phyloP scores from a whole-genome alignment of 169 alveolate species.

The Cytauxzoon felis region DNA sequence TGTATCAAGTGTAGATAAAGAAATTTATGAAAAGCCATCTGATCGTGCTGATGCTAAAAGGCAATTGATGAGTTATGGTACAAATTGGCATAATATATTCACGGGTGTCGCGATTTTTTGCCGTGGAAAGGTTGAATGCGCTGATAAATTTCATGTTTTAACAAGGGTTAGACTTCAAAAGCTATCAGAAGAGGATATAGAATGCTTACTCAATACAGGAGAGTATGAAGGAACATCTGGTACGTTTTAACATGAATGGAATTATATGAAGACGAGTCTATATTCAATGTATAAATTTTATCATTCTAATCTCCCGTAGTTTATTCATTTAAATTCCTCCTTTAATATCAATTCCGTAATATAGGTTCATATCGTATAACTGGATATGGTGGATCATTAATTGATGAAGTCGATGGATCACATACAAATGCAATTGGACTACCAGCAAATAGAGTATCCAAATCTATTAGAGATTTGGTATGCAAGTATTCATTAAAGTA shows the following conservation, averaged over 20 bases:
- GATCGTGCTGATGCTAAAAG: conserved; percentile 60
- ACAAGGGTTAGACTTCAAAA: conserved; percentile 60
- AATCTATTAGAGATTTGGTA: conserved; percentile 9
- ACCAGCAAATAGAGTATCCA: conserved; percentile 61
- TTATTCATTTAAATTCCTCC: too few species aligned
- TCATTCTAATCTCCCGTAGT: too few species aligned
- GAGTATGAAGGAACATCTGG: conserved; percentile 61
- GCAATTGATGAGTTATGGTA: conserved; percentile 51
- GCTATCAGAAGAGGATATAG: conserved; percentile 61
- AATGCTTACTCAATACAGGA: conserved; percentile 37
- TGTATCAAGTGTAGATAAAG: conserved; percentile 46
- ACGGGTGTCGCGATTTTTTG: conserved; percentile 66
- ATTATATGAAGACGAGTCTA: too few species aligned
- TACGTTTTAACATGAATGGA: not conserved
- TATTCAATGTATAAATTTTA: too few species aligned
- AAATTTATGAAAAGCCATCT: conserved; percentile 70
- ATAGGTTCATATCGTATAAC: conserved; percentile 69
- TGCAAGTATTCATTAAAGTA: too few species aligned
- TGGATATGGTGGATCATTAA: conserved; percentile 61
- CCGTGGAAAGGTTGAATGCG: conserved; percentile 34
- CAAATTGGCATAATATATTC: conserved; percentile 40
- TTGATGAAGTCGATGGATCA: conserved; percentile 66
- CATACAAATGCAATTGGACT: conserved; percentile 69
- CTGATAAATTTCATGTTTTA: conserved; percentile 35
- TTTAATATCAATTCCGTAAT: too few species aligned